Evolutionary conservation across 179 eudicot genomes (phyloP).

Genomic region (Carnegiea gigantea): DNA sequence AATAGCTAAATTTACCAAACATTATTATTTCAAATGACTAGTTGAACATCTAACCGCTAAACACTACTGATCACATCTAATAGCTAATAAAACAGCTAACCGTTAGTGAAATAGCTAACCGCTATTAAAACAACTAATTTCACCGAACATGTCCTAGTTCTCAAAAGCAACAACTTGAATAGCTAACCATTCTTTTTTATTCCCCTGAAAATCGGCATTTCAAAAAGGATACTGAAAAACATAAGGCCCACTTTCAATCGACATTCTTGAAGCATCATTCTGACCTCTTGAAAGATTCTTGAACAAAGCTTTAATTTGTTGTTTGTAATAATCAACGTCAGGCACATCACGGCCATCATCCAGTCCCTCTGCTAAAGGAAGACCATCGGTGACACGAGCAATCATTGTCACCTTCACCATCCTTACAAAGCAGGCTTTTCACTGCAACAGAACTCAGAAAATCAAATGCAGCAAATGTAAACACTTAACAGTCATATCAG

Average conservation of each 20-base stretch:
- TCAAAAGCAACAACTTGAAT: no score
- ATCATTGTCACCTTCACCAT: conserved; percentile 98
- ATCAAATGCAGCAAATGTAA: neutral
- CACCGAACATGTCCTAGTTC: neutral
- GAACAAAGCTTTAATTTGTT: conserved; percentile 88
- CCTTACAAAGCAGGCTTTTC: conserved; percentile 21
- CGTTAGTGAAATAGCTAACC: no score
- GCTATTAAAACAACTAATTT: no score
- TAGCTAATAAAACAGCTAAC: no score
- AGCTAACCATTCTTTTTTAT: no score
- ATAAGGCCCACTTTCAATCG: conserved; percentile 89
- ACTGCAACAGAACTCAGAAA: conserved; percentile 2
- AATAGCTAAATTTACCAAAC: no score
- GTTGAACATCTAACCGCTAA: no score
- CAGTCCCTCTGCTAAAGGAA: conserved; percentile 89
- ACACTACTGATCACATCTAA: no score
- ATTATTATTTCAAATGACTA: no score
- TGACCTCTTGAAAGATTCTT: conserved; percentile 89
- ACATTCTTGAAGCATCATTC: conserved; percentile 91
- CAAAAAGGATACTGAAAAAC: conserved; percentile 89
- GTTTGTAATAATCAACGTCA: conserved; percentile 84
- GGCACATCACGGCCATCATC: conserved; percentile 92
- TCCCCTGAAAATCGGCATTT: neutral
- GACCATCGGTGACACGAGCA: conserved; percentile 97
- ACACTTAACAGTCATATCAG: neutral